Percentiles rank a stretch among this genome's conserved stretches.
Conservation (phyloP, 306 rosid genomes). For the Myrica gale region DNA sequence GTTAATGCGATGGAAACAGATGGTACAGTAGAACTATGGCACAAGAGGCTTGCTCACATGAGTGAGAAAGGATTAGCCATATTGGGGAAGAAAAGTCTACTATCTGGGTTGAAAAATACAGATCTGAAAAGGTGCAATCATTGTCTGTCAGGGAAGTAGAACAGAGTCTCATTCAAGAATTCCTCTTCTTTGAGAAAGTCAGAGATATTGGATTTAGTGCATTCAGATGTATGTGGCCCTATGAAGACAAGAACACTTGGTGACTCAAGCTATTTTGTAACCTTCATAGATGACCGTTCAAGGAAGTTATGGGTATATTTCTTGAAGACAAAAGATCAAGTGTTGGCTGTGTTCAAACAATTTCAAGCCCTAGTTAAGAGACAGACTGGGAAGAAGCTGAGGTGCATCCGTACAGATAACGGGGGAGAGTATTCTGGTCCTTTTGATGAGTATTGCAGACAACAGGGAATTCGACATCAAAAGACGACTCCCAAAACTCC, state of each 20-base stretch:
- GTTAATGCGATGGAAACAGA: no score
- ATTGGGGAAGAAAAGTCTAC: background rate
- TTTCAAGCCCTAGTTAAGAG: conserved; percentile 10
- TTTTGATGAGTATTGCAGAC: background rate
- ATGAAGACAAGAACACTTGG: background rate
- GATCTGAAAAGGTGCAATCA: background rate
- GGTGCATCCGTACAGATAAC: background rate
- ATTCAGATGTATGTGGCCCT: conserved; percentile 3
- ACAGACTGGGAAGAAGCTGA: background rate
- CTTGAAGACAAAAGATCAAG: conserved; percentile 10
- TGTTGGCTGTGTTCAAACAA: background rate
- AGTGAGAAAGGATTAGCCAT: background rate
- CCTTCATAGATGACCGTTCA: conserved; percentile 17
- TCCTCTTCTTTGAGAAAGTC: no score
- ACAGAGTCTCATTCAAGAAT: no score
- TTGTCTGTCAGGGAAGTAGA: background rate
- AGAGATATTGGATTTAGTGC: background rate
- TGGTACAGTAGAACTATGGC: background rate
- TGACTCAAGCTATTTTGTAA: background rate
- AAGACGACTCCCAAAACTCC: background rate
- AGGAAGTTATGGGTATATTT: background rate
- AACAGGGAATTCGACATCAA: background rate
- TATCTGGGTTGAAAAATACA: background rate
- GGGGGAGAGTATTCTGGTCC: background rate
- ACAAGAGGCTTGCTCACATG: background rate